Evolutionary conservation across 805 yeast genomes (phyloP), one percentile per base, ranked within the genome.

Genomic region (Lachancea meyersii): DNA sequence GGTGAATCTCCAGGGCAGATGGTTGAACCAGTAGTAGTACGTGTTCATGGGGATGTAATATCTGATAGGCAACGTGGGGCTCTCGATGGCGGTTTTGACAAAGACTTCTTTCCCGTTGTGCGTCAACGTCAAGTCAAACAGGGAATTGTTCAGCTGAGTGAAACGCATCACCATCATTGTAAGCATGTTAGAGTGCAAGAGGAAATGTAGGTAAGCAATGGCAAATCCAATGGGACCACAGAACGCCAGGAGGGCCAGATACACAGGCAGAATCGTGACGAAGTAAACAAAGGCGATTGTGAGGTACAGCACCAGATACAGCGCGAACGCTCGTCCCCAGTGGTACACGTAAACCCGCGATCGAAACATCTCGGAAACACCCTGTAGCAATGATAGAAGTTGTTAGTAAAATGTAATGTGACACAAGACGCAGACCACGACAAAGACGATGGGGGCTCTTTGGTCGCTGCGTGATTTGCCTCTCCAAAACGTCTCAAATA

Each of bases 101-200:
- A 41, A 41, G 14, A 40, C 40, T 9, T 43, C 47, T 18, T 46
- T 33, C 17, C 47, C 49, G 18, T 50, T 44, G 26, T 40, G 32
- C n/a, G 24, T 36, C 20, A 57, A 21, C 20, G 53, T 46, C n/a
- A 36, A 38, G 8, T 36, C 38, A 5, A 53, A 52, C 16, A 57
- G 21, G 5, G 42, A 27, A 23, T 50, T 52, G 26, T 54, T 47
- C n/a, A 51, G 43, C 43, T 58, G 62, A 7, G 56, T 46, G 21
- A 55, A 36, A 40, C 66, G 50, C 57, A 61, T 50, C 36, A 56
- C 57, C 57, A 60, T 45, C 62, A 61, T 54, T 3, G 61, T 51
- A 4, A 61, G 47, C 33, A 53, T 40, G 38, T 60, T 61, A n/a
- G 58, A 51, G 10, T 61, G 66, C 30, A 61, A 35, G 21, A 57